Evolutionary conservation across 441 rosid genomes (phyloP).

Genomic region (Pelargonium cotyledonis): DNA sequence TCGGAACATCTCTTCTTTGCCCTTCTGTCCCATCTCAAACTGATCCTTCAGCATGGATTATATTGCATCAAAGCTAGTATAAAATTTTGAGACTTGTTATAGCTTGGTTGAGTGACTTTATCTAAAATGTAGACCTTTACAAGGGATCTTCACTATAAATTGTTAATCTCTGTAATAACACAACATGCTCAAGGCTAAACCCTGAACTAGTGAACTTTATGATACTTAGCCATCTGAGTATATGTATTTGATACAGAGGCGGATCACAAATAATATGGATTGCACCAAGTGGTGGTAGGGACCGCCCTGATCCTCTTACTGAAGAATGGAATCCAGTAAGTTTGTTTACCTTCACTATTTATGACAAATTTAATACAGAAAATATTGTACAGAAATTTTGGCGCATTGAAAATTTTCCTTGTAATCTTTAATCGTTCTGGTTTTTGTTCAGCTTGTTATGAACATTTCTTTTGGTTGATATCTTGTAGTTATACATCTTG

Average conservation of each 20-base stretch:
- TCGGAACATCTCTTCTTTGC: background rate
- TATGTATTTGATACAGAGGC: slow-evolving; percentile 40
- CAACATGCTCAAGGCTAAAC: background rate
- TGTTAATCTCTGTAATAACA: slow-evolving; percentile 5
- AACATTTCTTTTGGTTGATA: no score
- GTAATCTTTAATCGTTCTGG: no score
- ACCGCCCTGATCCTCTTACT: slow-evolving; percentile 79
- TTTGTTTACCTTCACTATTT: slow-evolving; percentile 14
- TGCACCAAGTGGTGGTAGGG: slow-evolving; percentile 98
- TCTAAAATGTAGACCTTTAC: background rate
- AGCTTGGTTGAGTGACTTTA: background rate
- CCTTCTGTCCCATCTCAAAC: background rate
- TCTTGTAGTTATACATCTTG: no score
- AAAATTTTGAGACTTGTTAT: background rate
- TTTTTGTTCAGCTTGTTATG: no score
- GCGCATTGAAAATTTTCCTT: no score
- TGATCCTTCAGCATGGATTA: background rate
- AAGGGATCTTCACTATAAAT: background rate
- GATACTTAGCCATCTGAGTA: slow-evolving; percentile 11
- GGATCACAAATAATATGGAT: slow-evolving; percentile 86
- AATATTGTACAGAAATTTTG: no score
- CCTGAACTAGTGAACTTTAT: background rate
- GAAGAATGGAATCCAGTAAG: slow-evolving; percentile 88
- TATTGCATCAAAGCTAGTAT: background rate
- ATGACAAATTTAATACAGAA: background rate